phyloP scores from a whole-genome alignment of 106 monocot species.

The Posidonia australis region DNA sequence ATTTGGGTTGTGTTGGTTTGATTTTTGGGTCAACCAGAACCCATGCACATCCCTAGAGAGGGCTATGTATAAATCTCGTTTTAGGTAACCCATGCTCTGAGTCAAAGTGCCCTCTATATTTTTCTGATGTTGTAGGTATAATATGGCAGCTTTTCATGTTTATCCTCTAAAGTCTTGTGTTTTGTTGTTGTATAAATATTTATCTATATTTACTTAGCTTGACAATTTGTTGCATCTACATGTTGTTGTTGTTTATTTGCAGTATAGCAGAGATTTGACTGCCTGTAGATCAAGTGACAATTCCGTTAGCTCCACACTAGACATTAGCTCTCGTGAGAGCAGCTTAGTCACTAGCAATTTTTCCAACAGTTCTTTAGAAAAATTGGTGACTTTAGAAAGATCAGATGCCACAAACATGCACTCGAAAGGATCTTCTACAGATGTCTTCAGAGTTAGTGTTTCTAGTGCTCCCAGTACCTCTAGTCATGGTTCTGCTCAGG shows the following conservation, averaged over 20 bases:
- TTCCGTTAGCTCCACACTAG: constrained; percentile 27
- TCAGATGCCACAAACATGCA: constrained; percentile 75
- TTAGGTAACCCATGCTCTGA: too few species aligned
- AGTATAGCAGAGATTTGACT: constrained; percentile 53
- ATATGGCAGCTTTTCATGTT: not conserved
- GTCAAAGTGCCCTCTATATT: not conserved
- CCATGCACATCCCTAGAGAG: too few species aligned
- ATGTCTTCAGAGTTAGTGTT: constrained; percentile 68
- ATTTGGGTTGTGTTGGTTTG: too few species aligned
- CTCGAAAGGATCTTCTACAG: constrained; percentile 45
- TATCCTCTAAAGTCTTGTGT: not conserved
- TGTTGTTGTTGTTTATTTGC: constrained; percentile 7
- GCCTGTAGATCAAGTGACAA: constrained; percentile 48
- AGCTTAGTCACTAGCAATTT: constrained; percentile 17
- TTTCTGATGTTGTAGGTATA: not conserved
- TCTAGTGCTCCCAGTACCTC: constrained; percentile 80
- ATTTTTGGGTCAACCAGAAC: too few species aligned
- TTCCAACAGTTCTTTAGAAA: constrained; percentile 12
- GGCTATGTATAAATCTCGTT: too few species aligned
- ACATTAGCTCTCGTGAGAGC: constrained; percentile 38
- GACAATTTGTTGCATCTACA: not conserved
- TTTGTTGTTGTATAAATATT: not conserved
- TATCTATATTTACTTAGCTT: not conserved
- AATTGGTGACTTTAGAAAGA: constrained; percentile 23
- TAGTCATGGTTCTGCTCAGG: constrained; percentile 75